Base-by-base conservation (phyloP, 495 filamentous ascomycete genomes). In the Venustampulla echinocandica region DNA sequence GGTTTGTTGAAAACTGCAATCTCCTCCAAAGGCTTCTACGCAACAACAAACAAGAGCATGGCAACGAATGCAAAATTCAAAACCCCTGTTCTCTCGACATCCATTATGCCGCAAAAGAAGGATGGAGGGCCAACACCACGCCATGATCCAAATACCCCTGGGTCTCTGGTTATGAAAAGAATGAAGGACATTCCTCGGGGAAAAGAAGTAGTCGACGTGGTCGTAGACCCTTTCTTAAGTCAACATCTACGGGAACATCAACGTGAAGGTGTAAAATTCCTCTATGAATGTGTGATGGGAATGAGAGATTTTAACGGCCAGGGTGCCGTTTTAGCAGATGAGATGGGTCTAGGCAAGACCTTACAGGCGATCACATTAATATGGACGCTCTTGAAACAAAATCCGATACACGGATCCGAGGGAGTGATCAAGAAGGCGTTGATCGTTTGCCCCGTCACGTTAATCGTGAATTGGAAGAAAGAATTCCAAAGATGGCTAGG, bases 231-330 rank as follows among this genome's bases (percentile, higher is more conserved):
- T 10, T 60, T 84, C 21, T 61, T 90, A n/a, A 57, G 62, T 0
- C 76, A 77, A 50, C 73, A 80, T 50, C 64, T 90, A 11, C 80
- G 85, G 2, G 73, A 76, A 27, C 85, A 90, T 61, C 85, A 90
- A 62, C 74, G 83, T 2, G 81, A 85, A 52, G 85, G 85, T 36
- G 80, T 89, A 13, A 69, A 75, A 49, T 90, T 90, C 54, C 62
- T 90, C 30, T 90, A 90, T 54, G 84, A 89, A 61, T 88, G 85
- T 60, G 79, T 90, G 0, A 90, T 90, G 85, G 85, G 85, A 10
- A 75, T 87, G 73, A 69, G 81, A 33, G 59, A 68, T 21, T 86
- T 77, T 52, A 78, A 80, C 50, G 84, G 85, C 0, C 75, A 82
- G 57, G 85, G 85, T 10, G 84, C 82, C 2, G 82, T 90, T 44